Conservation (phyloP, 139 green algal species). For the Picocystis salinarum region DNA sequence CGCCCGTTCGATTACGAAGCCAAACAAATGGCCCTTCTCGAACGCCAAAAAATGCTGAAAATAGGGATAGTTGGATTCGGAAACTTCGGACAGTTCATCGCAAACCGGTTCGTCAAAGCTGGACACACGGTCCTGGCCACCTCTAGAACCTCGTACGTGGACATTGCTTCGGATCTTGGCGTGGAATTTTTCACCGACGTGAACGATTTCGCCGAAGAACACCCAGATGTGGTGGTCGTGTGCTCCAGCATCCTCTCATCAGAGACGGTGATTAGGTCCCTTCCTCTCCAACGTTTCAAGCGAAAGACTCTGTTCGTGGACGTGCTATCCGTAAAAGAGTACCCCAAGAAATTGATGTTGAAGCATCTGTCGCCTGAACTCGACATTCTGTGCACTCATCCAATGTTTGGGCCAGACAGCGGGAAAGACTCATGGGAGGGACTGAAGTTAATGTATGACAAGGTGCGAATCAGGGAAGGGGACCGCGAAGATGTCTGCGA, state of each 20-base stretch:
- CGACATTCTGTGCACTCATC: constrained; percentile 97
- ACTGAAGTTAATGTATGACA: constrained; percentile 68
- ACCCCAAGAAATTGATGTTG: constrained; percentile 82
- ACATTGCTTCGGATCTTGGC: constrained; percentile 46
- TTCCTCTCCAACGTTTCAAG: constrained; percentile 74
- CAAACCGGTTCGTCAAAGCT: constrained; percentile 50
- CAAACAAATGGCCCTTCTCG: constrained; percentile 4
- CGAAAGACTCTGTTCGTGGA: constrained; percentile 92
- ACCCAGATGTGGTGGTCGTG: constrained; percentile 91
- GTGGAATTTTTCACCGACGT: constrained; percentile 66
- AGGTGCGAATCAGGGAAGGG: constrained; percentile 35
- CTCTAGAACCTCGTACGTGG: constrained; percentile 52
- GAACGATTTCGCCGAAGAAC: constrained; percentile 91
- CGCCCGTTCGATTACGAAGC: constrained; percentile 71
- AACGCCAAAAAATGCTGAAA: constrained; percentile 32
- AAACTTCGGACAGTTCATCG: constrained; percentile 96
- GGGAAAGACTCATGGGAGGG: constrained; percentile 62
- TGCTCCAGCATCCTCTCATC: constrained; percentile 77
- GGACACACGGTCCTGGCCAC: constrained; percentile 73
- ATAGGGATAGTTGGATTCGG: constrained; percentile 95
- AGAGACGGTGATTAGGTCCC: constrained; percentile 41
- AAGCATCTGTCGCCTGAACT: constrained; percentile 46
- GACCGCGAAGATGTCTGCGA: constrained; percentile 6
- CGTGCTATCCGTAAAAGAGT: constrained; percentile 94
- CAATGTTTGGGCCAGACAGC: constrained; percentile 96